phyloP scores from a whole-genome alignment of 108 stramenopile genomes.

The Phaeodactylum tricornutum region DNA sequence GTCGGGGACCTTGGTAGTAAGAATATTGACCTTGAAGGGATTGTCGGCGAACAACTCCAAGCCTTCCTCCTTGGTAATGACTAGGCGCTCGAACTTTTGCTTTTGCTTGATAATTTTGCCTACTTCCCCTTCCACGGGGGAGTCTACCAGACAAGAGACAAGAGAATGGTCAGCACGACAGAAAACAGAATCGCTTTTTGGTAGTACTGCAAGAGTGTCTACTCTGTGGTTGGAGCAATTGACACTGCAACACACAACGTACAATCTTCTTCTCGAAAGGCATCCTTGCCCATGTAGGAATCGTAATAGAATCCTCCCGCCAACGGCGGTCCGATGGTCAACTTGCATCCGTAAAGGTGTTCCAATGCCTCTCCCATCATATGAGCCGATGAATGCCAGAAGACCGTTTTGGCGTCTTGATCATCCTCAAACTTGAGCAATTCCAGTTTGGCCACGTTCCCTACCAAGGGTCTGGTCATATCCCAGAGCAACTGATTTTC shows the following conservation, averaged over 20 bases:
- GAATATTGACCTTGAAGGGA: constrained; percentile 94
- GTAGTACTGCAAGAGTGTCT: neutral
- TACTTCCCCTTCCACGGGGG: constrained; percentile 72
- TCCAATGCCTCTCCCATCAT: constrained; percentile 96
- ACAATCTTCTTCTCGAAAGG: constrained; percentile 89
- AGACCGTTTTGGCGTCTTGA: constrained; percentile 87
- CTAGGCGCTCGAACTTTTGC: constrained; percentile 96
- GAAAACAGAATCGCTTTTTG: neutral
- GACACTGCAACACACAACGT: constrained; percentile 40
- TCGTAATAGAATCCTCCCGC: constrained; percentile 98
- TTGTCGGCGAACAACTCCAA: constrained; percentile 94
- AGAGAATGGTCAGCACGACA: neutral
- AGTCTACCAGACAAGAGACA: constrained; percentile 28
- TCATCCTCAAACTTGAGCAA: constrained; percentile 88
- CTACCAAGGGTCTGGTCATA: constrained; percentile 88
- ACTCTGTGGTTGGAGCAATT: no score
- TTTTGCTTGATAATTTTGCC: constrained; percentile 87
- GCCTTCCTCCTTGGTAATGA: constrained; percentile 96
- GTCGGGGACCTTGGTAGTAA: constrained; percentile 92
- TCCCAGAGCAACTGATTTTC: constrained; percentile 89
- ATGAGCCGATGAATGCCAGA: constrained; percentile 99
- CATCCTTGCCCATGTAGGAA: constrained; percentile 92
- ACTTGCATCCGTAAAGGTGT: constrained; percentile 83
- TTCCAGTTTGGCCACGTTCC: constrained; percentile 76
- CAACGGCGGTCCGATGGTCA: constrained; percentile 96